Percentiles rank a stretch among this genome's conserved stretches.
Evolutionary conservation across 495 filamentous ascomycete species (phyloP).

Genomic region (Entonaema liquescens): DNA sequence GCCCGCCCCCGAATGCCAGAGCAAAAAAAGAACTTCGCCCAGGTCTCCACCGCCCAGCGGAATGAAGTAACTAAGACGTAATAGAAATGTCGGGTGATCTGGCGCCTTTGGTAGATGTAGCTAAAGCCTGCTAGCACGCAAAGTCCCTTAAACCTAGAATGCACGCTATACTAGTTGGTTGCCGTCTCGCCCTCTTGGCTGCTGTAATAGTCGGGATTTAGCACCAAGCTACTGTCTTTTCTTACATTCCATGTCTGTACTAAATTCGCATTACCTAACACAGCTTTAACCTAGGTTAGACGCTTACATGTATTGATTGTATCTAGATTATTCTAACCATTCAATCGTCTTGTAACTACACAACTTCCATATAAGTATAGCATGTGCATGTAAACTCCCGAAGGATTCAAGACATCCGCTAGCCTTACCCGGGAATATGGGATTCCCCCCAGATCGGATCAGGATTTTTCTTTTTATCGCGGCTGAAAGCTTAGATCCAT

Average conservation of each 20-base stretch:
- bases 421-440: slow-evolving; percentile 28
- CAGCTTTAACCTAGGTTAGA: not conserved
- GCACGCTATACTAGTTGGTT: slow-evolving; percentile 9
- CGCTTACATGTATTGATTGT: no score
- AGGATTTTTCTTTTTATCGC: slow-evolving; percentile 21
- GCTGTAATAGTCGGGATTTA: slow-evolving; percentile 23
- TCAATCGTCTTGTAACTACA: no score
- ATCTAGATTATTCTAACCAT: no score
- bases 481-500: slow-evolving; percentile 1
- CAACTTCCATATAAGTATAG: no score
- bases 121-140: not conserved
- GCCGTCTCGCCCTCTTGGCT: slow-evolving; percentile 12
- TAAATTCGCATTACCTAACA: not conserved
- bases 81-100: slow-evolving; percentile 38
- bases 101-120: no score
- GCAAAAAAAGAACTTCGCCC: not conserved
- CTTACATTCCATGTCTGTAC: not conserved
- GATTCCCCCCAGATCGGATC: no score
- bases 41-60: slow-evolving; percentile 12
- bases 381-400: no score
- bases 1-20: not conserved
- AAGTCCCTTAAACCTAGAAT: no score
- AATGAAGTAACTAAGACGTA: slow-evolving; percentile 49
- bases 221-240: slow-evolving; percentile 14
- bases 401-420: not conserved